Base-by-base conservation (phyloP, 805 yeast species). In the Debaryomyces hansenii region DNA sequence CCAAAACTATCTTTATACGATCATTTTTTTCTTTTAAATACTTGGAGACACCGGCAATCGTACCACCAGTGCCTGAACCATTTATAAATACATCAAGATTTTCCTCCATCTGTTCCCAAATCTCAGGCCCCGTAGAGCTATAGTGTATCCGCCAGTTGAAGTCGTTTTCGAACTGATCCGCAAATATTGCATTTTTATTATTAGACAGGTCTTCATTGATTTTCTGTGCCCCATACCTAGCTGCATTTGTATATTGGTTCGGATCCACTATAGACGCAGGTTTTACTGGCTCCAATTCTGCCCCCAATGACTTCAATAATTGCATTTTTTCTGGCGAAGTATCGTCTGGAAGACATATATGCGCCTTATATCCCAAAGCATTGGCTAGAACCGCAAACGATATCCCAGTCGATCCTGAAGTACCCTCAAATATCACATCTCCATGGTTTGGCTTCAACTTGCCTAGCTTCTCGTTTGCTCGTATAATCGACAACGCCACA, bases 51-150 rank as follows among this genome's bases (percentile, higher is more conserved):
- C 99, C 99, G 4, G 96, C 76, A 41, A 92, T 90, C 1, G 99
- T 94, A 34, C 99, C 99, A 63, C 96, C 99, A 0, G 99, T 92
- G 9, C 99, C 99, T 29, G 96, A 87, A 0, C 98, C 98, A 2
- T 92, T 79, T 36, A 94, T 83, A 62, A 92, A 90, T 41, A 75
- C 83, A 61, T 90, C 95, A 7, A 92, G 57, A 1, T 69, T 52
- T 11, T 83, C 83, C 8, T 77, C 70, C 71, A 85, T 75, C 61
- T 94, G 98, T 16, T 65, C 51, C 73, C 78, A 86, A n/a, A 92
- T 88, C 27, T 48, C 51, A 9, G 51, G 97, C 0, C 96, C 98
- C 0, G 99, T 92, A 1, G 90, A 78, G 12, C 64, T 63, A 64
- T 82, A 90, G 63, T 92, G 99, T 2, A 84, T 77, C 50, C 77